Evolutionary conservation across 177 flowering plant genomes (phyloP), one percentile per base, ranked within the genome.

Genomic region (Telopea speciosissima): DNA sequence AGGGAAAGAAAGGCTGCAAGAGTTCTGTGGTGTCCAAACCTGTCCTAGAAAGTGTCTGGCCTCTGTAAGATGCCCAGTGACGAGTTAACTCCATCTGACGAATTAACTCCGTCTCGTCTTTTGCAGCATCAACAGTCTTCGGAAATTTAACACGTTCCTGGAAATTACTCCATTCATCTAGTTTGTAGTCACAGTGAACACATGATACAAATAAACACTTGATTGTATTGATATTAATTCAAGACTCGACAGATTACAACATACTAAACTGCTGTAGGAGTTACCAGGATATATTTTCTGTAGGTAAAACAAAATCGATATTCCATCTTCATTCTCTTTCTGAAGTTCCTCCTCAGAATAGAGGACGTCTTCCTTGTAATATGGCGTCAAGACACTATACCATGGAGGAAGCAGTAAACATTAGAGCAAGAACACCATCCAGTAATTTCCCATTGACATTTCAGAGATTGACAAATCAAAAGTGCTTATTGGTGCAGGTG

Each of bases 301-400:
- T 9, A 96, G 86, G 81, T 96, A 96, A 82, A 93, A 96, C 78
- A 93, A 78, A 71, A 74, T 86, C 36, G 98, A 77, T 75, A 96
- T 90, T 58, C 99, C 99, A 84, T 96, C 99, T 77, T 96, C 99
- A 81, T 96, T 96, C 85, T 90, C 92, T 82, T 80, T 76, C 65
- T 86, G 71, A 31, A 96, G 89, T 72, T 91, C 98, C 0, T 89
- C 94, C 72, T 77, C 85, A 3, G 98, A 86, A 79, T 88, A 96
- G 40, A 91, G 90, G 74, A 96, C 97, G 24, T 90, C 89, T 80
- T 96, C 99, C 63, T 84, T 91, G 84, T 82, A 93, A 73, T 93
- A 96, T 62, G 99, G 99, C 76, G 98, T 96, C 86, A 96, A 82
- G 75, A 96, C 97, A 83, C 99, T 96, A 71, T 49, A 60, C 8